phyloP scores from a whole-genome alignment of 805 yeast genomes.

The Wickerhamomyces sydowiorum region DNA sequence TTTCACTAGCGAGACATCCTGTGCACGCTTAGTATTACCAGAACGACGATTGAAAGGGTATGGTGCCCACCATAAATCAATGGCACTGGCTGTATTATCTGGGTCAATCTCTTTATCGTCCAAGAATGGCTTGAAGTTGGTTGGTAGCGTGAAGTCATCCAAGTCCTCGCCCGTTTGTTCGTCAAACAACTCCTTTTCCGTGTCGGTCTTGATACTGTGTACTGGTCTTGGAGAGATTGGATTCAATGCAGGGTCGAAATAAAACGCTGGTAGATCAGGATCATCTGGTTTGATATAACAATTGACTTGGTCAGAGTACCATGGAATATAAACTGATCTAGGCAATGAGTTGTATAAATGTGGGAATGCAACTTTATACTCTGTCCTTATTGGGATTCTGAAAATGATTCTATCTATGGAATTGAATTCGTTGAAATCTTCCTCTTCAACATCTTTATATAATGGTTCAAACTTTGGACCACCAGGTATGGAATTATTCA shows the following conservation, averaged over 20 bases:
- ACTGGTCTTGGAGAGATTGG: slow-evolving; percentile 41
- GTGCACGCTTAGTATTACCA: slow-evolving; percentile 73
- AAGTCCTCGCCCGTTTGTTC: slow-evolving; percentile 29
- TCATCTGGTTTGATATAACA: slow-evolving; percentile 39
- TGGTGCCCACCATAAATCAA: slow-evolving; percentile 75
- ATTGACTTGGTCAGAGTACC: slow-evolving; percentile 61
- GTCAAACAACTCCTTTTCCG: slow-evolving; percentile 17
- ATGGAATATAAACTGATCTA: slow-evolving; percentile 50
- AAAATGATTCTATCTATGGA: slow-evolving; percentile 83
- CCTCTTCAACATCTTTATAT: slow-evolving; percentile 57
- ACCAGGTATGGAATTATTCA: slow-evolving; percentile 84
- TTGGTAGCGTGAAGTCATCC: slow-evolving; percentile 37
- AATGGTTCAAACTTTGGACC: slow-evolving; percentile 96
- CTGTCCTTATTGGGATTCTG: slow-evolving; percentile 72
- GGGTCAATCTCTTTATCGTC: slow-evolving; percentile 36
- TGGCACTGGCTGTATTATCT: slow-evolving; percentile 46
- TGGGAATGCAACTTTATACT: slow-evolving; percentile 83
- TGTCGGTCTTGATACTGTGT: slow-evolving; percentile 17
- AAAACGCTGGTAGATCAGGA: slow-evolving; percentile 49
- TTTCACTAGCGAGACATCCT: slow-evolving; percentile 83
- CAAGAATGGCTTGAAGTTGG: slow-evolving; percentile 47
- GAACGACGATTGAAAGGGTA: slow-evolving; percentile 76
- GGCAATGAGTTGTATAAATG: slow-evolving; percentile 76
- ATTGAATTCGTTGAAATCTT: slow-evolving; percentile 86
- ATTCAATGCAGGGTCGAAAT: slow-evolving; percentile 46